Evolutionary conservation across 768 basidiomycete genomes (phyloP), one percentile per base, ranked within the genome.

Genomic region (Mycena pura): DNA sequence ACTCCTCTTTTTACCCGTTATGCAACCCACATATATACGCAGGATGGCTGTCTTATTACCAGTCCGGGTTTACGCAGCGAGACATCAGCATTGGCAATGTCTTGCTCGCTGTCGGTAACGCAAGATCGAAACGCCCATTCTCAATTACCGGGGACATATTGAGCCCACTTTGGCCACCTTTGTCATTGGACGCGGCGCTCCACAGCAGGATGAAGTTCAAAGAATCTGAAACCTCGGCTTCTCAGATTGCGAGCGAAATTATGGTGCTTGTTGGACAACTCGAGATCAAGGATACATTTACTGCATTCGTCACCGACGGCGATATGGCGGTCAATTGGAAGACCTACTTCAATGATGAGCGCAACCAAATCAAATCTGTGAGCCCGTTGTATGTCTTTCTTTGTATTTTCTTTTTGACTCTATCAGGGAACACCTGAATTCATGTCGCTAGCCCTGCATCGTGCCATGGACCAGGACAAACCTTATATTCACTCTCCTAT

Each of bases 41-140:
- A 66, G 65, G 65, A 17, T 66, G 54, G 45, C 45, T 54, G 3
- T 54, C 50, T 5, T 27, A 53, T 15, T 45, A 51, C 39, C 54
- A 63, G 27, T 14, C 29, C 6, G 61, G 53, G 19, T 59, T 34
- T 38, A 49, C 54, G 11, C 61, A 63, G 9, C 57, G 56, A 3
- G 62, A 66, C 39, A 50, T 66, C 28, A 63, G 62, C 38, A 60
- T 66, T 13, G 65, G 40, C 13, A 63, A 64, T 39, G 47, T 67
- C 22, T 32, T 64, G 39, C 46, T 63, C 27, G 52, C 48, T 21
- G 43, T 6, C 9, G 43, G 43, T 10, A 31, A 34, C n/a, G 11
- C 38, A 21, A 5, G 10, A 32, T 44, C 50, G 13, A 31, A 44
- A 14, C n/a, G n/a, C n/a, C 41, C 40, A 3, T 43, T 34, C 31